phyloP scores from a whole-genome alignment of 129 eudicot genomes.

The Lonicera japonica region DNA sequence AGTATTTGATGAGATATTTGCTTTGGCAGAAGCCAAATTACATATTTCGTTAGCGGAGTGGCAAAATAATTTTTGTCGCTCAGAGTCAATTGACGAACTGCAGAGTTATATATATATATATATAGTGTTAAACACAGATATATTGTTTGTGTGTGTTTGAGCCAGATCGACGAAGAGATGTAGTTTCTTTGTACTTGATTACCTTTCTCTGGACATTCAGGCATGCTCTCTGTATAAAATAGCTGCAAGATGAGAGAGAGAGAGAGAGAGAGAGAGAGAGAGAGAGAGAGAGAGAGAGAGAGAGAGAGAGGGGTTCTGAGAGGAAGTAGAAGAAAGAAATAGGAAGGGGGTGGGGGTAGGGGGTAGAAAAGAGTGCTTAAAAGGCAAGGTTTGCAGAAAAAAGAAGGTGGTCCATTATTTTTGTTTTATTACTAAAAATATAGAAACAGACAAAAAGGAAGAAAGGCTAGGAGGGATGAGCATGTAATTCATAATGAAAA shows the following conservation, averaged over 20 bases:
- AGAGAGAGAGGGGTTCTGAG: too few relatives aligned
- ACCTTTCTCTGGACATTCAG: constrained; percentile 74
- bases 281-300: too few relatives aligned
- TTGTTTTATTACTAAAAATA: too few relatives aligned
- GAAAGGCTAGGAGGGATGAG: background rate
- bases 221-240: constrained; percentile 36
- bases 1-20: too few relatives aligned
- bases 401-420: constrained; percentile 19
- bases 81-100: too few relatives aligned
- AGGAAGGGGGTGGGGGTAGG: constrained; percentile 17
- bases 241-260: constrained; percentile 24
- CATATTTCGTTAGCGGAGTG: too few relatives aligned
- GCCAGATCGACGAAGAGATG: constrained; percentile 12
- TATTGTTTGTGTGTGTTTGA: background rate
- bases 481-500: too few relatives aligned
- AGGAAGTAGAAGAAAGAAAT: constrained; percentile 4
- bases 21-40: too few relatives aligned
- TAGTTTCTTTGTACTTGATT: too few relatives aligned
- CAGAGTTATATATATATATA: background rate
- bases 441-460: constrained; percentile 20
- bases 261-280: constrained; percentile 32
- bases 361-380: constrained; percentile 43
- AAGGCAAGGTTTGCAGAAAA: constrained; percentile 44
- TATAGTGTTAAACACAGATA: constrained; percentile 3
- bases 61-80: too few relatives aligned